Evolutionary conservation across 2,329 filamentous ascomycete species (phyloP), one percentile per base, ranked within the genome.

Genomic region (Cercospora sp.): DNA sequence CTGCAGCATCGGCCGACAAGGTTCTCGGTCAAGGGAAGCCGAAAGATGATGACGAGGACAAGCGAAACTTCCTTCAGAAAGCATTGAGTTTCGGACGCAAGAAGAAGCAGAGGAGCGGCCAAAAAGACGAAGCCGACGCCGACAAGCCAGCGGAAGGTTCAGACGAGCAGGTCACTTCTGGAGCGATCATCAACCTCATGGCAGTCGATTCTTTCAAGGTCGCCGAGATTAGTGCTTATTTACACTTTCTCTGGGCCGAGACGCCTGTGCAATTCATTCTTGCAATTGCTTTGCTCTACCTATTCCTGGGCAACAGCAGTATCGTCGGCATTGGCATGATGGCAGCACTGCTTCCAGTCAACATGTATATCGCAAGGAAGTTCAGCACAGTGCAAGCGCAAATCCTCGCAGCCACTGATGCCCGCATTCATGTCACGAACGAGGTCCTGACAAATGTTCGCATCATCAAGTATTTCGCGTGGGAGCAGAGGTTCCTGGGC

Each of bases 171-270:
- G 94, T 93, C 45, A 97, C 95, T 69, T 86, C 96, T 61, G 95
- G 96, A 70, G 97, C 95, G n/a, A 97, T 99, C 76, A 99, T 99
- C 83, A 99, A 98, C 79, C 84, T 99, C 72, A 99, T 99, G 95
- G 96, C 95, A 10, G 96, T 99, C 48, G 96, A 99, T 83, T 97
- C 94, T 59, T 98, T 98, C 88, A 99, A 99, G 82, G 93, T 99
- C 65, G 91, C 92, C 70, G 95, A 99, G 78, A 90, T 97, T 68
- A 95, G 93, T 42, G 91, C 94, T 0, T 99, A 99, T 78, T 84
- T 99, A 33, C 95, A 99, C 80, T 99, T 97, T 80, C 84, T 99
- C n/a, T 91, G 94, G 84, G 94, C 94, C 0, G 90, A 91, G 69
- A 94, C 94, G 1, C 95, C 95, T 0, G 91, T 95, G 0, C 94